Evolutionary conservation across 2,329 filamentous ascomycete species (phyloP).

Genomic region (Bipolaris bicolor): DNA sequence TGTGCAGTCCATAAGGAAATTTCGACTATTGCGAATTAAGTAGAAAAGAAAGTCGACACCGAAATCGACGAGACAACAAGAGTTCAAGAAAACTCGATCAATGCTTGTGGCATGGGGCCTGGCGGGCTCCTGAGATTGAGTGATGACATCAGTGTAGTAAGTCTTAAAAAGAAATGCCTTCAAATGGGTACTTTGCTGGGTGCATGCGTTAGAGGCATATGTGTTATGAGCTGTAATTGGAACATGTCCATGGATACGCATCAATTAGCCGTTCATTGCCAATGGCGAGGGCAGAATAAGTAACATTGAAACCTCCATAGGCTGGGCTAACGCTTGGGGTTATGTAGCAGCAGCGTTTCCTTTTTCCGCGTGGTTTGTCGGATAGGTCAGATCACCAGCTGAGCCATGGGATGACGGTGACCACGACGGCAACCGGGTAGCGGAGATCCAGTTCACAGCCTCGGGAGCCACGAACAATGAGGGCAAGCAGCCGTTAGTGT

Average conservation of each 20-base stretch:
- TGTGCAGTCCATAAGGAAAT: conserved; percentile 13
- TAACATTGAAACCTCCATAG: background rate
- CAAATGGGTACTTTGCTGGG: background rate
- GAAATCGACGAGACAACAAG: background rate
- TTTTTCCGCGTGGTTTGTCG: background rate
- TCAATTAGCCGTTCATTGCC: background rate
- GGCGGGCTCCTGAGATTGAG: background rate
- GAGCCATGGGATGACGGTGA: background rate
- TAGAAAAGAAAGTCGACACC: too few relatives aligned
- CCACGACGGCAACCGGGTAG: background rate
- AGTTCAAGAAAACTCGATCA: background rate
- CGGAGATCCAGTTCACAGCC: background rate
- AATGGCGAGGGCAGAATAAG: background rate
- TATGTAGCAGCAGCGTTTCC: background rate
- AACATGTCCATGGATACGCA: background rate
- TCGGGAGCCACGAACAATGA: background rate
- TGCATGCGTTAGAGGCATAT: background rate
- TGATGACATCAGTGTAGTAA: background rate
- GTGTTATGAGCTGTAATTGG: background rate
- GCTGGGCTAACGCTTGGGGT: background rate
- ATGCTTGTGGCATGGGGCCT: background rate
- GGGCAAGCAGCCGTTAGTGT: background rate
- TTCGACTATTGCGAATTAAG: too few relatives aligned
- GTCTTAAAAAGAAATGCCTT: background rate
- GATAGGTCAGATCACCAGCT: background rate